Evolutionary conservation across 768 basidiomycete species (phyloP), one percentile per base, ranked within the genome.

Genomic region (Amanita inopinata): DNA sequence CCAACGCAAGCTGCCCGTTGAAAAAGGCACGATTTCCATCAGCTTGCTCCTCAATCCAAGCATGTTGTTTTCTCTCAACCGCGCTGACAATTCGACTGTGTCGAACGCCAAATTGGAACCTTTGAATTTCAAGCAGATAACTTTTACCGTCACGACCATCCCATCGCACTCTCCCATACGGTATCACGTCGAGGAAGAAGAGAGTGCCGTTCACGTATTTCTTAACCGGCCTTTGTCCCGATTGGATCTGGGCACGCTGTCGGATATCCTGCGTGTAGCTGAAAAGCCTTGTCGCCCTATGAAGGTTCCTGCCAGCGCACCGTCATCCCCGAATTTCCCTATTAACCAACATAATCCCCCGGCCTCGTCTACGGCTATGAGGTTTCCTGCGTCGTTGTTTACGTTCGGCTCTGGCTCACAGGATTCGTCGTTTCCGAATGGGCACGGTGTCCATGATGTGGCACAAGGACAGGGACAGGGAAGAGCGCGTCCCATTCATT

Each of bases 401-500:
- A 33, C 22, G 15, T 23, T 20, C 37, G 34, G 24, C 8, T 23
- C 17, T 19, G 12, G 34, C 2, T 27, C 28, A 2, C 33, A 37
- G 4, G 33, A 36, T 8, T 15, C 27, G 7, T 18, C n/a, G 17
- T 24, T 33, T 33, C 14, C 32, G 11, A 33, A 12, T 11, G 24
- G 19, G 19, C 36, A 20, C 18, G 10, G 19, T 22, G 7, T 17
- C 25, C 40, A 27, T 24, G 27, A 28, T n/a, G 27, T 25, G 23
- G 33, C 9, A 12, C 7, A 34, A 43, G 4, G 24, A 36, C 5
- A 28, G 24, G 7, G 32, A 37, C 11, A 22, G 20, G 43, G 27
- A 28, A 37, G 20, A n/a, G 20, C 34, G 25, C 34, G 43, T 4
- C 34, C 14, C 17, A 37, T 44, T 11, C 43, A 27, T 20, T 70